These are phyloP conservation scores for Ceratocystis diversiconidia DNA, from an alignment of 2,329 filamentous ascomycete genomes.

Conservation along the genomic window DNA sequence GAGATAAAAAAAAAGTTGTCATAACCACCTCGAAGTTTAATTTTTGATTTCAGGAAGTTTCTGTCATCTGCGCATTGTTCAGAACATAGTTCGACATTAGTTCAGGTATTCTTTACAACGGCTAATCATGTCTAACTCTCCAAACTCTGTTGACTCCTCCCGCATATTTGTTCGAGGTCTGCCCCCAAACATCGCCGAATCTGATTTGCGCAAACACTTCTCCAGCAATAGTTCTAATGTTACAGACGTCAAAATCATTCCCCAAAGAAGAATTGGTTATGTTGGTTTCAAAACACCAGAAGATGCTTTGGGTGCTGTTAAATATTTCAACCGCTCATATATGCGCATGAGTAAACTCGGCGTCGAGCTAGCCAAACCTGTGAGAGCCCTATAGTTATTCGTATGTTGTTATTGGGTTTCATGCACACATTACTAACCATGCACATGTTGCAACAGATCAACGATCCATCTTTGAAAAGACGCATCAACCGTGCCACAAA, in stretches of 20 bases:
- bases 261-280: constrained; percentile 83
- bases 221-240: constrained; percentile 55
- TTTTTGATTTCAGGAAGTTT: neutral
- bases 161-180: constrained; percentile 68
- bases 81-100: neutral
- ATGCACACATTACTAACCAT: neutral
- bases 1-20: constrained; percentile 19
- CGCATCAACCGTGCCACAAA: constrained; percentile 3
- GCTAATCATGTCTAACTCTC: too few relatives aligned
- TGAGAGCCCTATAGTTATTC: constrained; percentile 28
- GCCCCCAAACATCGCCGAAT: constrained; percentile 71
- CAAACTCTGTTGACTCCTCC: constrained; percentile 41
- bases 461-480: constrained; percentile 17
- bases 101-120: neutral
- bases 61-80: neutral
- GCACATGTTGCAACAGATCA: constrained; percentile 15
- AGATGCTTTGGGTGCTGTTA: constrained; percentile 68
- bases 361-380: constrained; percentile 75
- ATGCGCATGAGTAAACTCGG: constrained; percentile 90
- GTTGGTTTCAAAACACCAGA: constrained; percentile 78
- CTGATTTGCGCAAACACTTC: constrained; percentile 82
- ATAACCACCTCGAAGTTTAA: neutral
- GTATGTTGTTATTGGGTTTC: neutral
- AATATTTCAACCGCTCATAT: constrained; percentile 90
- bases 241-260: constrained; percentile 85